Base-by-base conservation (phyloP, 352 stramenopile genomes). In the Bremia lactucae region DNA sequence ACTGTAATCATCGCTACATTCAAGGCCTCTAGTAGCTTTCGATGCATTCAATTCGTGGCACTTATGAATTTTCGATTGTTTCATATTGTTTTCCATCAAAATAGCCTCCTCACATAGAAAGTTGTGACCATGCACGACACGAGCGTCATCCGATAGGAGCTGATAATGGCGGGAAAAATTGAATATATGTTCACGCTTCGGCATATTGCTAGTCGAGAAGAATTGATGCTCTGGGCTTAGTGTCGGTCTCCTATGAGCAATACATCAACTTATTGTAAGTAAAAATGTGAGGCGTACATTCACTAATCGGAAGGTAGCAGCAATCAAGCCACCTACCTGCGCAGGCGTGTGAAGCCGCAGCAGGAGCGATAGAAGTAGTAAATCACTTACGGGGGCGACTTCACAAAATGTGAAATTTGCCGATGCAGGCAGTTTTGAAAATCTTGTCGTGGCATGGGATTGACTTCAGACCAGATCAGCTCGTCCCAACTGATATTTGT, bases 101-200 rank as follows among this genome's bases (percentile, higher is more conserved):
- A 83, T 68, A 15, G 64, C 63, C 42, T 82, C 72, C 20, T 78
- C 66, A 37, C 79, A 82, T 8, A 68, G 21, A 2, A 78, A 26
- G 19, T 66, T 61, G n/a, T 63, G 59, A 25, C 28, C 47, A 3
- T 37, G 36, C 18, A 49, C 59, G 8, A 41, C 31, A 4, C 46
- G 36, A 24, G 11, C 23, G 11, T 40, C 19, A 15, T 38, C 28
- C 6, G 16, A 29, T 24, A 52, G 54, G 15, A 44, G 19, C 14
- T 62, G 49, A 6, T 13, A 55, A 24, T 61, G 36, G 21, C 43
- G 54, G 13, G 20, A 37, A 49, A 64, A 58, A n/a, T 49, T 64
- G 4, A 37, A 42, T 15, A 54, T 42, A 34, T 54, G 49, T 29
- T 68, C 49, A 9, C 49, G 49, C 42, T 56, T 41, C 3, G 41